These are phyloP conservation scores for Ceratopteris richardii DNA, from an alignment of 75 land plant genomes.

Conservation along the genomic window DNA sequence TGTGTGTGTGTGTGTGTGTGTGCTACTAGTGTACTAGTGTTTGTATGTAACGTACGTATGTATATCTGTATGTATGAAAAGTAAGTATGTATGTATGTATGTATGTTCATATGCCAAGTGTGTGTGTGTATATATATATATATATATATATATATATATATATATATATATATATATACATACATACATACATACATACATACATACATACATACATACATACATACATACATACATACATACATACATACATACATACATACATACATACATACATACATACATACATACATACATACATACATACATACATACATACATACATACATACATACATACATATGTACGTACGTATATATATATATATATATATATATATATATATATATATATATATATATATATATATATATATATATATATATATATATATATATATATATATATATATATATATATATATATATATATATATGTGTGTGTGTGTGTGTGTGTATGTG, in stretches of 20 bases:
- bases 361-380: no score
- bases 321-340: neutral
- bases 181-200: neutral
- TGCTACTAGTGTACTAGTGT: no score
- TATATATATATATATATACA: neutral
- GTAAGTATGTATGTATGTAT: neutral
- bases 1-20: neutral
- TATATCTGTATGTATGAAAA: neutral
- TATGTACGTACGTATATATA: neutral
- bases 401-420: no score
- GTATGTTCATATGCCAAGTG: neutral
- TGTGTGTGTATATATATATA: neutral
- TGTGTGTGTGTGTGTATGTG: no score
- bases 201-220: no score
- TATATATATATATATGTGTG: no score
- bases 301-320: neutral
- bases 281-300: neutral
- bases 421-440: no score
- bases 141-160: neutral
- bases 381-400: no score
- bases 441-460: no score
- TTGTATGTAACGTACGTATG: slow-evolving; percentile 1
- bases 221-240: no score
- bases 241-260: no score
- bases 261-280: neutral